Evolutionary conservation across 139 green algal species (phyloP).

Genomic region (Micractinium sp.): DNA sequence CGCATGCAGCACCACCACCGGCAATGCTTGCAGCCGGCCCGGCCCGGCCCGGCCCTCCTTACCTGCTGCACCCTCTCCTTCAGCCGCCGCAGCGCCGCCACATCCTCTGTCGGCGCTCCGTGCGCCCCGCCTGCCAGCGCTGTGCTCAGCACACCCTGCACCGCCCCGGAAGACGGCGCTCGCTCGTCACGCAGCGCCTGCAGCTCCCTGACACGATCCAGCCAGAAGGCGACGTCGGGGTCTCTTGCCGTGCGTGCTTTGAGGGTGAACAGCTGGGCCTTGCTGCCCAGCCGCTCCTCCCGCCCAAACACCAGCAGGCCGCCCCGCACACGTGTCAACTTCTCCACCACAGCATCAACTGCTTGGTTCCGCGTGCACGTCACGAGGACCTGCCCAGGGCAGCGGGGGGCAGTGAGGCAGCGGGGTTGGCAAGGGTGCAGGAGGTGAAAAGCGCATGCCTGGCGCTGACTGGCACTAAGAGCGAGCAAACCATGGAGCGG

Average conservation of each 20-base stretch:
- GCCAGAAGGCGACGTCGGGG: not conserved
- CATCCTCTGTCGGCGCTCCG: not conserved
- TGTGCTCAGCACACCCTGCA: not conserved
- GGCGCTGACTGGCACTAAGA: no score
- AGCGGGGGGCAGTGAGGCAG: no score
- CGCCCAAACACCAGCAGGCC: constrained; percentile 8
- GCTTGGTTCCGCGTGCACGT: constrained; percentile 20
- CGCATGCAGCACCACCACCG: not conserved
- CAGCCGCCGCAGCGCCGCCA: not conserved
- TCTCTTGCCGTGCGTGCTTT: not conserved
- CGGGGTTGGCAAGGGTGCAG: not conserved
- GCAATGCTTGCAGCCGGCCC: not conserved
- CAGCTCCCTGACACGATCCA: not conserved
- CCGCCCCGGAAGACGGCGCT: not conserved
- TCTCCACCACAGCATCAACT: constrained; percentile 9
- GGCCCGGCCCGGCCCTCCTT: not conserved
- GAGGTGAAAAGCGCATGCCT: not conserved
- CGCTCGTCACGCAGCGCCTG: not conserved
- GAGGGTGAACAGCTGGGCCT: not conserved
- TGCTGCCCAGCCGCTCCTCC: constrained; percentile 2
- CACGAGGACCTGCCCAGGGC: constrained; percentile 1
- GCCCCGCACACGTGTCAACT: constrained; percentile 3
- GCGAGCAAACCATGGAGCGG: no score
- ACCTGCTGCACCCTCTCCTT: not conserved
- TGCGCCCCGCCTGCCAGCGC: not conserved